Evolutionary conservation across 2,329 filamentous ascomycete genomes (phyloP).

Genomic region (Fusarium concolor): DNA sequence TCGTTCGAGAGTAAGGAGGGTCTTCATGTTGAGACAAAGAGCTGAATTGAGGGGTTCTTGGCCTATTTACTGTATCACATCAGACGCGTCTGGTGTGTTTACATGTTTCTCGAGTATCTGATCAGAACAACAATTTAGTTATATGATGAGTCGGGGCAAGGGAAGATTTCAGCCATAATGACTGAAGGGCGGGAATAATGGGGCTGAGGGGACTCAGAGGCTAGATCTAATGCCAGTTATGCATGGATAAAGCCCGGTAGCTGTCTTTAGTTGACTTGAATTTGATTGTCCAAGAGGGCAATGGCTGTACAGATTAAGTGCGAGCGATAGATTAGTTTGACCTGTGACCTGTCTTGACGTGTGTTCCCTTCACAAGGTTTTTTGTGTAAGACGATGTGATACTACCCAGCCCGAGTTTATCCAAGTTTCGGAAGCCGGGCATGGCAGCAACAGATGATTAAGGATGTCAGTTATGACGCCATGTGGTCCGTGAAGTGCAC

Average conservation of each 20-base stretch:
- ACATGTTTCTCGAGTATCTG: constrained; percentile 12
- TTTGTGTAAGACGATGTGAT: constrained; percentile 16
- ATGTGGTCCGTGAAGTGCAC: not conserved
- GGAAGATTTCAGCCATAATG: not conserved
- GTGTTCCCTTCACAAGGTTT: not conserved
- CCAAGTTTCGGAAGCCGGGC: constrained; percentile 10
- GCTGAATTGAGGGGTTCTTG: constrained; percentile 17
- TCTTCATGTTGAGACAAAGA: constrained; percentile 23
- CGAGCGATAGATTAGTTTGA: constrained; percentile 7
- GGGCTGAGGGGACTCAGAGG: not conserved
- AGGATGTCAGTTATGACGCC: constrained; percentile 6
- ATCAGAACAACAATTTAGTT: not conserved
- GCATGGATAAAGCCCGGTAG: constrained; percentile 12
- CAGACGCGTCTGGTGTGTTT: constrained; percentile 24
- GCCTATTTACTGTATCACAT: constrained; percentile 5
- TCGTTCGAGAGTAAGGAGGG: constrained; percentile 28
- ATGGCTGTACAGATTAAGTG: not conserved
- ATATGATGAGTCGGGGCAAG: constrained; percentile 12
- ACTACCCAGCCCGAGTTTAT: not conserved
- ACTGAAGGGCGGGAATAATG: constrained; percentile 9
- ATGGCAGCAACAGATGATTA: not conserved
- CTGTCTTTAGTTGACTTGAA: not conserved
- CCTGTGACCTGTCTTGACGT: constrained; percentile 11
- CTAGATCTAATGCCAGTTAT: not conserved
- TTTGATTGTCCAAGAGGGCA: not conserved